Percentiles rank a stretch among this genome's conserved stretches.
phyloP scores from a whole-genome alignment of 2,329 filamentous ascomycete genomes.

The Aureobasidium leucospermi region DNA sequence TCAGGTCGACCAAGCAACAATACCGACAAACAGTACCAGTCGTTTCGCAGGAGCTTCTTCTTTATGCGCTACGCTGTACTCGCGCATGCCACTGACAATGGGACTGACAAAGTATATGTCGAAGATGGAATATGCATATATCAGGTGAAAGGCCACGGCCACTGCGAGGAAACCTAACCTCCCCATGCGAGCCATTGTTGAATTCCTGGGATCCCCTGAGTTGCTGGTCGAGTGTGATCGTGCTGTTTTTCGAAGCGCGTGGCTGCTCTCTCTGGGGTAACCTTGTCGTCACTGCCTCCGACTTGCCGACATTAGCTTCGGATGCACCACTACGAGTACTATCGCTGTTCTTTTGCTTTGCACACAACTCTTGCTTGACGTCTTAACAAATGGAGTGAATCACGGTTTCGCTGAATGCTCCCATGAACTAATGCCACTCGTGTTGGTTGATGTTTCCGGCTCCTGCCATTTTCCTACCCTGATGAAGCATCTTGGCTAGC shows the following conservation, averaged over 20 bases:
- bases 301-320: no score
- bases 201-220: neutral
- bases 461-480: no score
- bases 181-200: conserved; percentile 47
- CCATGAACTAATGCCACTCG: no score
- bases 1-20: neutral
- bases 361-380: no score
- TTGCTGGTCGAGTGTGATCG: neutral
- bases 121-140: conserved; percentile 94
- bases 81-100: conserved; percentile 89
- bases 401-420: no score
- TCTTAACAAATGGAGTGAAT: no score
- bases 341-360: no score
- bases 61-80: conserved; percentile 63
- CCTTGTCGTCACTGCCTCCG: no score
- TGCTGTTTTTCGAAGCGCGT: conserved; percentile 1
- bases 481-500: neutral
- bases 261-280: neutral
- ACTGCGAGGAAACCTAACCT: conserved; percentile 80
- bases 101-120: conserved; percentile 98
- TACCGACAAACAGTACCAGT: conserved; percentile 87
- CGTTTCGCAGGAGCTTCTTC: conserved; percentile 79
- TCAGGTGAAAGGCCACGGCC: conserved; percentile 84
- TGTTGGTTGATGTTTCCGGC: no score
- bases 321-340: no score